Conservation (phyloP, 257 asterid genomes). For the Forsythia viridissima region DNA sequence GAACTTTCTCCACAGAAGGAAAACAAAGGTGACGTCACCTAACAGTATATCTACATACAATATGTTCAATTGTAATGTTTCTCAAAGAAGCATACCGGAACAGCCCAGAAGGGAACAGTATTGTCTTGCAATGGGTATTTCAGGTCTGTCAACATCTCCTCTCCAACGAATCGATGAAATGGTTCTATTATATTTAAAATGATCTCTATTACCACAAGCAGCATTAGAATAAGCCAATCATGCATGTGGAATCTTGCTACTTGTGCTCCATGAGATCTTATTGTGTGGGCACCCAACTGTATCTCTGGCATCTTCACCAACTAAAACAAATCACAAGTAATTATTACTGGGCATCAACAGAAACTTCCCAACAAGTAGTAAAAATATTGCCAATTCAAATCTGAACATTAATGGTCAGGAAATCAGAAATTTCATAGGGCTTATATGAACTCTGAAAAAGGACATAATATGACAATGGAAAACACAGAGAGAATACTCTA, state of each 20-base stretch:
- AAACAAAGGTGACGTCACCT: neutral
- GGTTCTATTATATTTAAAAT: slow-evolving; percentile 82
- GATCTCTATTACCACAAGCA: slow-evolving; percentile 77
- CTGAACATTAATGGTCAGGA: neutral
- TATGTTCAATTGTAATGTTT: slow-evolving; percentile 7
- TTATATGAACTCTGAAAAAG: neutral
- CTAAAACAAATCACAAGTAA: slow-evolving; percentile 26
- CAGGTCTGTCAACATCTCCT: slow-evolving; percentile 86
- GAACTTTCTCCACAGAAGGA: slow-evolving; percentile 15
- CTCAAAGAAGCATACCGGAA: slow-evolving; percentile 60
- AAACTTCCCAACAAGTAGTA: neutral
- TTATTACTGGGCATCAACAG: neutral
- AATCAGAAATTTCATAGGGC: neutral
- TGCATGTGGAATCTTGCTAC: slow-evolving; percentile 86
- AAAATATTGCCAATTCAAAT: neutral
- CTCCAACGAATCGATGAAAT: slow-evolving; percentile 93
- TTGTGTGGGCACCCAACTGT: slow-evolving; percentile 89
- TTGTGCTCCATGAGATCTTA: slow-evolving; percentile 79
- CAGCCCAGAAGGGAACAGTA: slow-evolving; percentile 89
- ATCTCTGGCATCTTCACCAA: slow-evolving; percentile 74
- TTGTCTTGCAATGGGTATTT: slow-evolving; percentile 80
- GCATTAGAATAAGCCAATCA: slow-evolving; percentile 86
- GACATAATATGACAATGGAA: neutral
- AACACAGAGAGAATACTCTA: neutral
- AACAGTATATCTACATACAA: slow-evolving; percentile 5